phyloP scores from a whole-genome alignment of 257 asterid species.

The Gardenia jasminoides region DNA sequence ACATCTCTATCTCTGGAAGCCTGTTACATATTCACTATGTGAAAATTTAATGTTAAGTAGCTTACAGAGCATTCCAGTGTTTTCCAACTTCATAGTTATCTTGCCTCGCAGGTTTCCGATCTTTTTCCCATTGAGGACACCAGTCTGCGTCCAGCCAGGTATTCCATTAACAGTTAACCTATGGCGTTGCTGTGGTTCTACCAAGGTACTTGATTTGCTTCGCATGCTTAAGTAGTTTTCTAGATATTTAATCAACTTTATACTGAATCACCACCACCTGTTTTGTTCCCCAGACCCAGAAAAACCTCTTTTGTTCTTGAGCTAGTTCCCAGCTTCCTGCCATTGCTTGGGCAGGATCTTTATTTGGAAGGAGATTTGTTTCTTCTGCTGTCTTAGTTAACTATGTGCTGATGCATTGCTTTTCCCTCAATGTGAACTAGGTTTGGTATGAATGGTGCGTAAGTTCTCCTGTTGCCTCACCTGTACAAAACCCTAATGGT shows the following conservation, averaged over 20 bases:
- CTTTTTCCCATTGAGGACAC: slow-evolving; percentile 89
- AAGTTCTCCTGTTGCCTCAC: slow-evolving; percentile 63
- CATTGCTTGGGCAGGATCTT: not conserved
- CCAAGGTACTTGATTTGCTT: slow-evolving; percentile 55
- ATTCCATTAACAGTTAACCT: slow-evolving; percentile 74
- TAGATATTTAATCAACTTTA: no score
- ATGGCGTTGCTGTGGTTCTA: slow-evolving; percentile 90
- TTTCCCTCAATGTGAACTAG: slow-evolving; percentile 29
- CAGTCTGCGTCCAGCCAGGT: slow-evolving; percentile 57
- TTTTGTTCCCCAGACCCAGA: no score
- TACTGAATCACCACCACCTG: no score
- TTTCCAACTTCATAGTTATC: not conserved
- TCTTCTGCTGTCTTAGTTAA: not conserved
- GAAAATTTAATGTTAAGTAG: not conserved
- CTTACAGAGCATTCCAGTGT: not conserved
- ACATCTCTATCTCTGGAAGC: not conserved
- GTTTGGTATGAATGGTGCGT: slow-evolving; percentile 98
- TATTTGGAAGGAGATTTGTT: not conserved
- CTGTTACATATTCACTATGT: not conserved
- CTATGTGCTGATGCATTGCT: not conserved
- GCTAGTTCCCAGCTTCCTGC: not conserved
- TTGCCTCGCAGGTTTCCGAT: slow-evolving; percentile 73
- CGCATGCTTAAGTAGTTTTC: not conserved
- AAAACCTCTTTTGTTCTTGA: not conserved
- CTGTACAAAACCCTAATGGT: slow-evolving; percentile 87